Evolutionary conservation across 495 filamentous ascomycete genomes (phyloP).

Genomic region (Parachaetomium inaequale): DNA sequence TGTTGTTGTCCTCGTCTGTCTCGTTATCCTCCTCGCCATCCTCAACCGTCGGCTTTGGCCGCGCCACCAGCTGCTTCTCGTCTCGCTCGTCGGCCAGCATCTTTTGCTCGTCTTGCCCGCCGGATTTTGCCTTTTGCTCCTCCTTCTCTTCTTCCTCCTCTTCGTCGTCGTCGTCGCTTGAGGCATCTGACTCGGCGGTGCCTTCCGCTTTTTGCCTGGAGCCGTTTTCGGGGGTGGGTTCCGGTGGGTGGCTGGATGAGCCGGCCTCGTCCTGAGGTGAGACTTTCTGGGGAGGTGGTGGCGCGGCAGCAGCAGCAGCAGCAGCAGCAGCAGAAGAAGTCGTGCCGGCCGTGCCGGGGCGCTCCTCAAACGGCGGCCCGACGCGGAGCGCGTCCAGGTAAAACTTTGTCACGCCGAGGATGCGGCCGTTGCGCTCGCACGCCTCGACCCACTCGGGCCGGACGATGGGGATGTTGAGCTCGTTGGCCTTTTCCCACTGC

Average conservation of each 20-base stretch:
- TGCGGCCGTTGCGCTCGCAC: constrained; percentile 88
- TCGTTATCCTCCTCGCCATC: constrained; percentile 35
- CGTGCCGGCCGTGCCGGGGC: constrained; percentile 24
- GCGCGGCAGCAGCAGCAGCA: background rate
- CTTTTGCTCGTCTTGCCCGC: constrained; percentile 53
- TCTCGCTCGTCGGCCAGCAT: constrained; percentile 52
- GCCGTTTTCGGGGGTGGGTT: background rate
- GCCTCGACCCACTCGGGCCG: constrained; percentile 94
- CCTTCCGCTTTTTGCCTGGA: constrained; percentile 22
- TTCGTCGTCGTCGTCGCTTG: constrained; percentile 36
- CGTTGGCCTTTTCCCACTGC: constrained; percentile 90
- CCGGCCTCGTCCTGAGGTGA: constrained; percentile 7
- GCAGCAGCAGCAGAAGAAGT: too few relatives aligned
- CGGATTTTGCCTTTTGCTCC: constrained; percentile 32
- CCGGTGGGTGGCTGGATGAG: background rate
- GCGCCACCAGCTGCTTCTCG: constrained; percentile 44
- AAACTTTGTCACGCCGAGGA: constrained; percentile 91
- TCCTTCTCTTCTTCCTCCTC: constrained; percentile 37
- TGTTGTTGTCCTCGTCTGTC: constrained; percentile 35
- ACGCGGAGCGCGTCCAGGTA: constrained; percentile 75
- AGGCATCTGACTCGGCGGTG: constrained; percentile 22
- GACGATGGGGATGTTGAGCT: constrained; percentile 99
- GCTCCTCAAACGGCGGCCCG: constrained; percentile 30
- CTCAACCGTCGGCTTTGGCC: constrained; percentile 34
- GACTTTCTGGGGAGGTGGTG: constrained; percentile 4